Evolutionary conservation across 495 filamentous ascomycete genomes (phyloP).

Genomic region (Daldinia grandis): DNA sequence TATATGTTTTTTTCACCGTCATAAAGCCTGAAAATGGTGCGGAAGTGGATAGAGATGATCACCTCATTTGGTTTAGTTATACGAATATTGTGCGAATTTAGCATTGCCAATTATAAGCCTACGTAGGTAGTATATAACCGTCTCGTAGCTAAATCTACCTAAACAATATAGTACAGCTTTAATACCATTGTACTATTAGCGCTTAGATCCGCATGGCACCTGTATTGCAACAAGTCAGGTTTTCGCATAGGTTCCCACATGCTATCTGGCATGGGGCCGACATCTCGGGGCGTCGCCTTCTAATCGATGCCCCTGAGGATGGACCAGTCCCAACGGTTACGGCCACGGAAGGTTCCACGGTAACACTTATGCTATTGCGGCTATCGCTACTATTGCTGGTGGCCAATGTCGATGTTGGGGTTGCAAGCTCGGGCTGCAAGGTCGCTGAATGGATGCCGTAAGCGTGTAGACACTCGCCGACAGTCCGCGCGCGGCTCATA

Average conservation of each 20-base stretch:
- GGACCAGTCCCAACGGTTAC: not conserved
- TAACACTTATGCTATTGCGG: slow-evolving; percentile 3
- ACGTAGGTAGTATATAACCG: not conserved
- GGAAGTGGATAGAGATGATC: not conserved
- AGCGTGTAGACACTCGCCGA: slow-evolving; percentile 84
- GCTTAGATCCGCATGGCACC: slow-evolving; percentile 31
- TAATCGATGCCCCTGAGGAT: slow-evolving; percentile 38
- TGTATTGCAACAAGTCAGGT: slow-evolving; percentile 44
- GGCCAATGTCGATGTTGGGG: not conserved
- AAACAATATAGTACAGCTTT: no score
- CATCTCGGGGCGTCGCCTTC: slow-evolving; percentile 37
- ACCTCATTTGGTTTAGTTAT: not conserved
- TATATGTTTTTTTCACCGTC: not conserved
- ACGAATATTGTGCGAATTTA: not conserved
- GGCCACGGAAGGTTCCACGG: not conserved
- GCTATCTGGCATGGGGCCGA: slow-evolving; percentile 42
- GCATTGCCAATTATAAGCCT: not conserved
- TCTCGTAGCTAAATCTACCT: not conserved
- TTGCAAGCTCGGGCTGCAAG: slow-evolving; percentile 79
- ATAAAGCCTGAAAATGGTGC: not conserved
- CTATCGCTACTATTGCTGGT: not conserved
- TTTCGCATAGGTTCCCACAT: slow-evolving; percentile 48
- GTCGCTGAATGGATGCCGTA: slow-evolving; percentile 94
- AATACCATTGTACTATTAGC: not conserved
- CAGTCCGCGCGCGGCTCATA: slow-evolving; percentile 77